These are phyloP conservation scores for Cordia subcordata DNA, from an alignment of 257 asterid species.

Conservation along the genomic window DNA sequence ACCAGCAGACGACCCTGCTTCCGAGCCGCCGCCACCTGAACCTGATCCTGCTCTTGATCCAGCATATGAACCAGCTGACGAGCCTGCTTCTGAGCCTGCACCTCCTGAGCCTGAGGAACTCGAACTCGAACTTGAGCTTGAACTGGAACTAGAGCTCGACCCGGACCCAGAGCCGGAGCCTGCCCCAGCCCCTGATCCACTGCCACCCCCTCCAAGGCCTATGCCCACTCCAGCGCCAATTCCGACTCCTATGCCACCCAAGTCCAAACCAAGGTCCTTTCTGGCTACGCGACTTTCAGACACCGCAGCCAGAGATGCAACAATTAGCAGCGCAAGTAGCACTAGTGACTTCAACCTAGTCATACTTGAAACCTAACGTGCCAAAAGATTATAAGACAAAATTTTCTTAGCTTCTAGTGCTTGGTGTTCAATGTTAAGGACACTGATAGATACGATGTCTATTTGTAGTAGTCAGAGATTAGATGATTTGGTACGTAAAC, in stretches of 20 bases:
- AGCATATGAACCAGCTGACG: slow-evolving; percentile 58
- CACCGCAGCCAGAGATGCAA: slow-evolving; percentile 33
- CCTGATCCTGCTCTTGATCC: slow-evolving; percentile 68
- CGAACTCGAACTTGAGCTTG: slow-evolving; percentile 26
- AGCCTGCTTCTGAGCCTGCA: slow-evolving; percentile 7
- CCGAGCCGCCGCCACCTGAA: slow-evolving; percentile 27
- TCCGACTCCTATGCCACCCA: slow-evolving; percentile 44
- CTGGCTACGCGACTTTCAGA: slow-evolving; percentile 48
- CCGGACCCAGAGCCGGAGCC: slow-evolving; percentile 40
- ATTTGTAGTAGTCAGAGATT: slow-evolving; percentile 48
- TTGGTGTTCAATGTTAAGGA: slow-evolving; percentile 4
- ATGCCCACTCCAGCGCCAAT: slow-evolving; percentile 51
- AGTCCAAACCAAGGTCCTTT: slow-evolving; percentile 48
- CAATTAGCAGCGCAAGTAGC: slow-evolving; percentile 22
- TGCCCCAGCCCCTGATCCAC: slow-evolving; percentile 66
- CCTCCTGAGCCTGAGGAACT: neutral
- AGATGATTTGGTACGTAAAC: slow-evolving; percentile 19
- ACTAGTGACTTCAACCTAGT: slow-evolving; percentile 20
- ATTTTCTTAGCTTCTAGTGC: slow-evolving; percentile 4
- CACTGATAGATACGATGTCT: slow-evolving; percentile 10
- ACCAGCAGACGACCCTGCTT: slow-evolving; percentile 63
- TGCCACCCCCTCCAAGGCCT: slow-evolving; percentile 55
- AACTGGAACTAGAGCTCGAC: slow-evolving; percentile 20
- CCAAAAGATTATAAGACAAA: neutral
- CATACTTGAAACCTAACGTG: slow-evolving; percentile 21